phyloP scores from a whole-genome alignment of 352 stramenopile species.

The Globisporangium mamillatum region DNA sequence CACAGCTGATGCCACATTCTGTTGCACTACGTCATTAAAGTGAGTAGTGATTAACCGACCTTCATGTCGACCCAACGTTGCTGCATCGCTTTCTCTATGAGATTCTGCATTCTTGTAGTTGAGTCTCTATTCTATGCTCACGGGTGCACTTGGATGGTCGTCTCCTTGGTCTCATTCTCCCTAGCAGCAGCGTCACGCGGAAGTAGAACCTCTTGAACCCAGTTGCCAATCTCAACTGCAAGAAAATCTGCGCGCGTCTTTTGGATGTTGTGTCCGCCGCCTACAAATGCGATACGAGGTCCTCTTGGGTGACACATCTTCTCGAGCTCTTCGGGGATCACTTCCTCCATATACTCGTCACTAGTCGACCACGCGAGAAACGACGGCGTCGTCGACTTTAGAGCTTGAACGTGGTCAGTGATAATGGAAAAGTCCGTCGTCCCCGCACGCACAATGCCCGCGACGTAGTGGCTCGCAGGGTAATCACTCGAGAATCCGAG shows the following conservation, averaged over 20 bases:
- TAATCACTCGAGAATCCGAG: constrained; percentile 27
- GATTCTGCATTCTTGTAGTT: neutral
- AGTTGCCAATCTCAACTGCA: constrained; percentile 21
- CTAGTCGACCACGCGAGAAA: constrained; percentile 45
- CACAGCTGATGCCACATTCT: neutral
- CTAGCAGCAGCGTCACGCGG: neutral
- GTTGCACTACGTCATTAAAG: no score
- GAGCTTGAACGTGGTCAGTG: constrained; percentile 26
- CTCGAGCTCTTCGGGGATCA: constrained; percentile 35
- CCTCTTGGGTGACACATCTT: constrained; percentile 24
- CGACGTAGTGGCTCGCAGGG: constrained; percentile 33
- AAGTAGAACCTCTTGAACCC: constrained; percentile 23
- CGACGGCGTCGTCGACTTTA: constrained; percentile 23
- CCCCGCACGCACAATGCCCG: constrained; percentile 36
- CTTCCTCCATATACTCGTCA: constrained; percentile 48
- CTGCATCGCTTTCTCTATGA: neutral
- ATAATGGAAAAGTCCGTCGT: constrained; percentile 44
- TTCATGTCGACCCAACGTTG: no score
- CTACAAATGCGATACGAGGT: constrained; percentile 34
- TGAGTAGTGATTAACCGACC: no score
- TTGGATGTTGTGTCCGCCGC: constrained; percentile 57
- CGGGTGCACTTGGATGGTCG: neutral
- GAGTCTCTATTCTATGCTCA: neutral
- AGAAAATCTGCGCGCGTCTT: constrained; percentile 46
- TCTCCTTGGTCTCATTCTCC: neutral